These are phyloP conservation scores for Fallopia convolvulus DNA, from an alignment of 148 eudicot genomes.

Conservation along the genomic window DNA sequence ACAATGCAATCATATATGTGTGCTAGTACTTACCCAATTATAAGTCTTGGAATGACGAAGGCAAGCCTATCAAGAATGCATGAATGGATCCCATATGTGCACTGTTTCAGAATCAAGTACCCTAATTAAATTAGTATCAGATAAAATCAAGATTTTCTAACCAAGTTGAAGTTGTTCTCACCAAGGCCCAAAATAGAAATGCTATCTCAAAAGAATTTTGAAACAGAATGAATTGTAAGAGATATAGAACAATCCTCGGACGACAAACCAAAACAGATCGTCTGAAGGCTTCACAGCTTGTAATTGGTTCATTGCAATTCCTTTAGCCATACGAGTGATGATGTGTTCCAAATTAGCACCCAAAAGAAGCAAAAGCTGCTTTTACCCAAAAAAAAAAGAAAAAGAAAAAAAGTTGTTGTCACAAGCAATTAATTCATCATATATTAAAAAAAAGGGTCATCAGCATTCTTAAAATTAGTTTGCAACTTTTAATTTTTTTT, in stretches of 20 bases:
- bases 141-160: too few species aligned
- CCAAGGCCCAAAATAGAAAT: conserved; percentile 87
- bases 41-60: conserved; percentile 63
- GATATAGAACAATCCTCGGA: conserved; percentile 56
- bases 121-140: too few species aligned
- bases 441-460: too few species aligned
- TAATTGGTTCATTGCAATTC: conserved; percentile 14
- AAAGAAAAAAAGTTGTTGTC: conserved; percentile 20
- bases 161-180: conserved; percentile 25
- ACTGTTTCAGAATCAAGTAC: conserved; percentile 20
- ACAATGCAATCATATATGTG: too few species aligned
- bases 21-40: conserved; percentile 36
- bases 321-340: conserved; percentile 67
- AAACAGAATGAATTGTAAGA: conserved; percentile 90
- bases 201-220: conserved; percentile 91
- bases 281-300: conserved; percentile 53
- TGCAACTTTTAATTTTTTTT: too few species aligned
- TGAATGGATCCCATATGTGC: conserved; percentile 65
- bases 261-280: conserved; percentile 72
- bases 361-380: conserved; percentile 60
- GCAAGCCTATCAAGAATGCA: conserved; percentile 69
- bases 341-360: conserved; percentile 83
- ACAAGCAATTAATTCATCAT: conserved; percentile 4
- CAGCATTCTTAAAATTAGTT: too few species aligned
- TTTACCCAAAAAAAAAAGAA: too few species aligned